A percentile compares a stretch with the other conserved stretches of the same genome.
Conservation (phyloP, 768 basidiomycete species). For the Hirschioporus abietinus region DNA sequence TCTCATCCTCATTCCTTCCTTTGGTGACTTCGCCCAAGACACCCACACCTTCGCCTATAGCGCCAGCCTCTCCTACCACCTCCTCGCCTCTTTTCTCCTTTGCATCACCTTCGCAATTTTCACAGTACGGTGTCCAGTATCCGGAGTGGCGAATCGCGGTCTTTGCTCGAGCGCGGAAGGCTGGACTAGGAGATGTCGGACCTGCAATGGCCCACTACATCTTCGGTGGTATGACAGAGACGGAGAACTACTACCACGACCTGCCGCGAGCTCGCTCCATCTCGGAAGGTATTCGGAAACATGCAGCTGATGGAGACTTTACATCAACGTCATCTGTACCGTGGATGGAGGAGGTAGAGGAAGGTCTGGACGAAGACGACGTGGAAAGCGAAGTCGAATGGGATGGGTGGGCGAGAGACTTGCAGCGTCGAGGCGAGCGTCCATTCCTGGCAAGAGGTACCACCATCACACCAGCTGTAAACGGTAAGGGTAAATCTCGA, state of each 20-base stretch:
- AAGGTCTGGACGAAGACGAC: conserved; percentile 25
- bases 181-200: conserved; percentile 54
- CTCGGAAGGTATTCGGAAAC: conserved; percentile 16
- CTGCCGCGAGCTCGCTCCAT: conserved; percentile 17
- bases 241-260: conserved; percentile 14
- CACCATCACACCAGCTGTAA: not conserved
- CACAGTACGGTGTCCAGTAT: conserved; percentile 41
- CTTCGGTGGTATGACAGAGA: conserved; percentile 18
- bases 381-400: conserved; percentile 57
- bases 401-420: conserved; percentile 60
- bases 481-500: not conserved
- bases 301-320: conserved; percentile 4
- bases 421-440: conserved; percentile 32
- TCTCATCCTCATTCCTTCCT: conserved; percentile 19
- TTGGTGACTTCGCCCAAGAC: conserved; percentile 13
- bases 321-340: not conserved
- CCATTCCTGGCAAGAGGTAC: not conserved
- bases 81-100: conserved; percentile 9
- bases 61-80: conserved; percentile 15
- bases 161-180: conserved; percentile 45
- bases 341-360: conserved; percentile 17
- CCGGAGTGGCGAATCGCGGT: conserved; percentile 61
- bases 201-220: conserved; percentile 42
- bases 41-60: conserved; percentile 15
- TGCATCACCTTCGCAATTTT: conserved; percentile 10